Percentiles rank a stretch among this genome's conserved stretches.
Evolutionary conservation across 371 early-diverging fungal species (phyloP).

Genomic region (Sporodiniella umbellata): DNA sequence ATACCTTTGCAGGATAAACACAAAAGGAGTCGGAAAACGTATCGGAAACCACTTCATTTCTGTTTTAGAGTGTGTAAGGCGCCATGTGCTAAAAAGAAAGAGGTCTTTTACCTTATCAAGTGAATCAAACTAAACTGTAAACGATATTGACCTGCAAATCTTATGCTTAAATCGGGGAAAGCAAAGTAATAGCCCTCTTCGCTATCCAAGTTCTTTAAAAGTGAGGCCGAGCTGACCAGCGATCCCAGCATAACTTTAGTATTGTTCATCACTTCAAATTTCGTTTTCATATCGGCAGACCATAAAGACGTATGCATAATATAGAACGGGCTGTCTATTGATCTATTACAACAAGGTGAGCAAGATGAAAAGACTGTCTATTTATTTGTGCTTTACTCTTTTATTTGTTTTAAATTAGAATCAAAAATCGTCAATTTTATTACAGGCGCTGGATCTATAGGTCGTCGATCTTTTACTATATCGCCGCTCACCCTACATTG

Average conservation of each 20-base stretch:
- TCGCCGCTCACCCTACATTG: slow-evolving; percentile 69
- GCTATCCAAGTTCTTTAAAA: slow-evolving; percentile 42
- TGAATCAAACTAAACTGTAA: slow-evolving; percentile 43
- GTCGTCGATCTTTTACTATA: slow-evolving; percentile 69
- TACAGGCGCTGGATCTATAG: slow-evolving; percentile 74
- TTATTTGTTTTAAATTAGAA: neutral
- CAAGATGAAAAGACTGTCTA: neutral
- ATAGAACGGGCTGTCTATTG: slow-evolving; percentile 19
- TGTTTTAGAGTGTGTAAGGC: neutral
- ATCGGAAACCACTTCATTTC: slow-evolving; percentile 18
- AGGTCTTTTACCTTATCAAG: slow-evolving; percentile 16
- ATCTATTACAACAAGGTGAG: slow-evolving; percentile 1
- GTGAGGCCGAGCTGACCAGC: slow-evolving; percentile 47
- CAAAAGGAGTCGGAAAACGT: slow-evolving; percentile 46
- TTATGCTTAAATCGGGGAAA: slow-evolving; percentile 48
- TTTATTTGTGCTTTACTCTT: neutral
- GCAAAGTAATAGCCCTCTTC: slow-evolving; percentile 50
- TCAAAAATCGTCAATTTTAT: slow-evolving; percentile 7
- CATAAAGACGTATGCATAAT: slow-evolving; percentile 22
- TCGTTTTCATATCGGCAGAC: slow-evolving; percentile 20
- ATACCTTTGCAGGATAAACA: slow-evolving; percentile 51
- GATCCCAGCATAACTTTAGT: slow-evolving; percentile 51
- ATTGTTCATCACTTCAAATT: slow-evolving; percentile 10
- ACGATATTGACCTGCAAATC: slow-evolving; percentile 39
- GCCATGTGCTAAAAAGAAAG: neutral